Percentiles rank a stretch among this genome's conserved stretches.
Evolutionary conservation across 257 asterid species (phyloP).

Genomic region (Handroanthus guayacan): DNA sequence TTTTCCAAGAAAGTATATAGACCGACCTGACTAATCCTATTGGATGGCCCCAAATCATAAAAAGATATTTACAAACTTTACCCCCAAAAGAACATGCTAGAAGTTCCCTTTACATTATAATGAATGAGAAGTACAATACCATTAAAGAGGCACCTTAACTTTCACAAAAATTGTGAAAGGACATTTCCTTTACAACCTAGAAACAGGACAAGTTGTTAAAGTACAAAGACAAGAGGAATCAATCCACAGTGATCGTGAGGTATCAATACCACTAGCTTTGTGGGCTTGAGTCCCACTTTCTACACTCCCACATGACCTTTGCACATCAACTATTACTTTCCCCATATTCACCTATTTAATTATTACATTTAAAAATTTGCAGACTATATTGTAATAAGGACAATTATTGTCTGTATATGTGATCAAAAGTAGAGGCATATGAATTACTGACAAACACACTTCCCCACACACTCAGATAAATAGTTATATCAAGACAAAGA

Average conservation of each 20-base stretch:
- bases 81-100: constrained; percentile 14
- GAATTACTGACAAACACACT: constrained; percentile 27
- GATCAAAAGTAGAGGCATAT: constrained; percentile 32
- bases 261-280: constrained; percentile 48
- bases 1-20: too few species aligned
- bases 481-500: constrained; percentile 32
- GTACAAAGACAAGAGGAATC: constrained; percentile 38
- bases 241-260: constrained; percentile 44
- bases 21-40: too few species aligned
- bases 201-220: constrained; percentile 32
- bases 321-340: constrained; percentile 40
- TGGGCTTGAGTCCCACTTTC: constrained; percentile 45
- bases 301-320: constrained; percentile 34
- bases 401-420: constrained; percentile 29
- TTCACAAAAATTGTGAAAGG: constrained; percentile 8
- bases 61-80: constrained; percentile 33
- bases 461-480: constrained; percentile 27
- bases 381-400: constrained; percentile 26
- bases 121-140: constrained; percentile 4
- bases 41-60: neutral
- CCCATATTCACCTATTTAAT: constrained; percentile 18
- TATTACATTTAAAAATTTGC: constrained; percentile 22
- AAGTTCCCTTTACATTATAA: constrained; percentile 20
- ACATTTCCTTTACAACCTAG: constrained; percentile 32
- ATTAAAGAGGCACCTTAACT: constrained; percentile 3